phyloP scores from a whole-genome alignment of 768 basidiomycete genomes.

The Psilocybe tampanensis region DNA sequence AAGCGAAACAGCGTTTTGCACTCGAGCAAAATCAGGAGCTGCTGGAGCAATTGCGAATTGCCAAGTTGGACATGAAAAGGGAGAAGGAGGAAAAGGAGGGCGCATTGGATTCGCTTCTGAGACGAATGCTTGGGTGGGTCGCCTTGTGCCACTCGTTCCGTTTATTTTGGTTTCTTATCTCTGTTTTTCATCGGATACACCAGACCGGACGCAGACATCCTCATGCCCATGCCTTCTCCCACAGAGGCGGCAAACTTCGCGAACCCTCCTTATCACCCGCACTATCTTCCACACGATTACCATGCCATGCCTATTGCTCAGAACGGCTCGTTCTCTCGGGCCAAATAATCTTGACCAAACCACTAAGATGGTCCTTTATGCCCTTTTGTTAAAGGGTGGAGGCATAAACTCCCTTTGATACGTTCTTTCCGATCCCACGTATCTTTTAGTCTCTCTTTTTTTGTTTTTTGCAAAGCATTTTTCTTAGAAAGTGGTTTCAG shows the following conservation, averaged over 20 bases:
- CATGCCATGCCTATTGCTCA: neutral
- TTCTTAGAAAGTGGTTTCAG: no score
- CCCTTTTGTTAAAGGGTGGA: neutral
- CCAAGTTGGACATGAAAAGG: constrained; percentile 51
- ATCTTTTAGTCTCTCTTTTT: no score
- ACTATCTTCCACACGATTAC: neutral
- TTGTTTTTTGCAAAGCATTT: no score
- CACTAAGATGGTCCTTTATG: neutral
- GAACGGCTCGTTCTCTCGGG: neutral
- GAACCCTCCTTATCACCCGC: neutral
- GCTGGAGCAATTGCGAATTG: constrained; percentile 61
- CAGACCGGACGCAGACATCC: neutral
- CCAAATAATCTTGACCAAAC: neutral
- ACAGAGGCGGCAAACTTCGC: neutral
- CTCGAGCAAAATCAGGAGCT: constrained; percentile 68
- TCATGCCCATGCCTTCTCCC: neutral
- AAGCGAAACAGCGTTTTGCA: constrained; percentile 77
- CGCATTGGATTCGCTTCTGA: constrained; percentile 51
- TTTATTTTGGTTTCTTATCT: neutral
- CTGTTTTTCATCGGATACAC: no score
- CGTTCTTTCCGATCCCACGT: no score
- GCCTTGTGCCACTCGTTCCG: neutral
- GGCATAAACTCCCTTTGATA: neutral
- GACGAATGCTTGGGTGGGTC: constrained; percentile 30
- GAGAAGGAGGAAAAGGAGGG: constrained; percentile 63